Evolutionary conservation across 2,329 filamentous ascomycete species (phyloP), one percentile per base, ranked within the genome.

Genomic region (Diplodia seriata): DNA sequence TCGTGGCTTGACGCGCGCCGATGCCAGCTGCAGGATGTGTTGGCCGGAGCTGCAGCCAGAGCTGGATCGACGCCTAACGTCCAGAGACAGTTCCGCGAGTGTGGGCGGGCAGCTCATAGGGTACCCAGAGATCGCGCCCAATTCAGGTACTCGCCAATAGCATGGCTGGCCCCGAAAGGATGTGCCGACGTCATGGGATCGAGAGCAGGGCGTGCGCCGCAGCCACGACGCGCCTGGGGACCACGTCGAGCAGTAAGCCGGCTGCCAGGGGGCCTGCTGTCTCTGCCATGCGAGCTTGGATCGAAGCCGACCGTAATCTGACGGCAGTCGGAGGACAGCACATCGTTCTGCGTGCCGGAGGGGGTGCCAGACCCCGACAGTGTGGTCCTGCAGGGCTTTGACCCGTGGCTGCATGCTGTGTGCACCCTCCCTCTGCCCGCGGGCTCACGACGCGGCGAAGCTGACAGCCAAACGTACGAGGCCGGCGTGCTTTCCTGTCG

Each of bases 21-120:
- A 43, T 29, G 56, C 72, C 70, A 71, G 69, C 75, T 78, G 77
- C 76, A 75, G 55, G 74, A 77, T 79, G 76, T 73, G 77, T 71
- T 79, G 77, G 75, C 76, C 64, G 66, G 66, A 67, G 66, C 66
- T 67, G 66, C 55, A 57, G 38, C 55, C 55, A 67, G 43, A 47
- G 66, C 66, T 67, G 66, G 66, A 67, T 67, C 66, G 66, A 67
- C 66, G 66, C 66, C 31, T 56, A 56, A 62, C 66, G 56, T 47
- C 20, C 43, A 67, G 66, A 53, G 50, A 54, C 56, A 67, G 55
- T 73, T 70, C 77, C 77, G 71, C 70, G 70, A 72, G 70, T 63
- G 70, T 73, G 77, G 77, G 70, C 73, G 71, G 40, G 70, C 68
- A 70, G 71, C 72, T 77, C 70, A 79, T 78, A 78, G 77, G 77